These are phyloP conservation scores for Venustampulla echinocandica DNA, from an alignment of 495 filamentous ascomycete species.

Conservation along the genomic window DNA sequence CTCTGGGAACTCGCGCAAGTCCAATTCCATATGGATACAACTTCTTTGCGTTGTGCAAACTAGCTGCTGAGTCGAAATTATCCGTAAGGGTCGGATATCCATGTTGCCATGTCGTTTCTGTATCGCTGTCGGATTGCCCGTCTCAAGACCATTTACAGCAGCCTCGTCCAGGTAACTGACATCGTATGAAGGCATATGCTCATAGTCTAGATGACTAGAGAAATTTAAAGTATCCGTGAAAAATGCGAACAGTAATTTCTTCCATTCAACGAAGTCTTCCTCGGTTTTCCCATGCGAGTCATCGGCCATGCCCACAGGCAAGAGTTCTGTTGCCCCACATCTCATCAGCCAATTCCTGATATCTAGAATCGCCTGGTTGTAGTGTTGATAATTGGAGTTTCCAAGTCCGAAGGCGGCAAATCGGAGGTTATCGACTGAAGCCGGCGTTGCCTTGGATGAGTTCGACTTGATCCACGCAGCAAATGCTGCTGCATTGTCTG, in stretches of 20 bases:
- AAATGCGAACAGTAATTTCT: constrained; percentile 28
- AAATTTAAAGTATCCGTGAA: constrained; percentile 31
- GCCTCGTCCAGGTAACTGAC: constrained; percentile 33
- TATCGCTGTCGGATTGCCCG: constrained; percentile 30
- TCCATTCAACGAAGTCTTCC: constrained; percentile 21
- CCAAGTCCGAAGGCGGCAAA: constrained; percentile 30
- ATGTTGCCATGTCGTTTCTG: constrained; percentile 24
- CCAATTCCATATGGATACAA: constrained; percentile 18
- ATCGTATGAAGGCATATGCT: constrained; percentile 30
- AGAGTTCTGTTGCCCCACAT: constrained; percentile 5
- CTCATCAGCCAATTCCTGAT: not conserved
- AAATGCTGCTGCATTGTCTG: constrained; percentile 41
- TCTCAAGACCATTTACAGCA: constrained; percentile 31
- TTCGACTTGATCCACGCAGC: constrained; percentile 33
- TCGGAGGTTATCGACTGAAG: too few species aligned
- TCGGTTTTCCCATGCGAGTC: constrained; percentile 14
- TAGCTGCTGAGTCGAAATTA: constrained; percentile 27
- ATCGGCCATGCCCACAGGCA: constrained; percentile 11
- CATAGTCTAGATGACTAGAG: constrained; percentile 32
- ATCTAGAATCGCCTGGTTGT: constrained; percentile 12
- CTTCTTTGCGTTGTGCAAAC: constrained; percentile 1
- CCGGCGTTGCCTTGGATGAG: constrained; percentile 6
- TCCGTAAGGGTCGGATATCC: constrained; percentile 27
- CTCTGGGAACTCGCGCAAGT: constrained; percentile 11
- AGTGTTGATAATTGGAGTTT: constrained; percentile 18